Evolutionary conservation across 768 basidiomycete species (phyloP), one percentile per base, ranked within the genome.

Genomic region (Gyrodon lividus): DNA sequence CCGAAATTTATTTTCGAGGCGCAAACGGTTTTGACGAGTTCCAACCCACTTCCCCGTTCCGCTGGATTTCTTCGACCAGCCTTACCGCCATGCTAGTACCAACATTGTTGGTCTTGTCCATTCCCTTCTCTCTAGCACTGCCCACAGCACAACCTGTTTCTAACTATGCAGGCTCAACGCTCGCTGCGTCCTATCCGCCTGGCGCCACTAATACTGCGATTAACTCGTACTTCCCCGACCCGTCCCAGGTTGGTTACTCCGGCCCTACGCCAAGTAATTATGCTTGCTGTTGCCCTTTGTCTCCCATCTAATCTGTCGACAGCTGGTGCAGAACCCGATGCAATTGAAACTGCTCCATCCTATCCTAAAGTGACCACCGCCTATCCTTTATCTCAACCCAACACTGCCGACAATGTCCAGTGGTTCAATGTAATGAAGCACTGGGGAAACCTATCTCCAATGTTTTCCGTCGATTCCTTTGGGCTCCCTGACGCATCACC

Each of bases 361-460:
- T 54, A 72, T 10, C 64, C 77, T 1, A 62, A 68, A 40, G 64
- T 74, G 30, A 60, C 70, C 39, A 66, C 65, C 23, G 58, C 68
- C 17, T 77, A 72, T 50, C 80, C 80, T 19, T 61, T 80, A 12
- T 59, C 78, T 13, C 64, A 67, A 42, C 77, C 72, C 1, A 59
- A 62, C 33, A 69, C 73, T 5, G 55, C 60, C n/a, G 70, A 73
- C 54, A 56, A 65, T n/a, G 55, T 61, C 17, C 62, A 56, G 30
- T 52, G 52, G n/a, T 82, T 83, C 59, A 67, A 81, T 47, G 67
- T 80, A 16, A 53, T 78, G 31, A 67, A 71, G 45, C 64, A 75
- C 46, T 74, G 74, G 67, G 81, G 78, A 22, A 78, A 76, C 56
- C 72, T 80, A 31, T 68, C 74, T 5, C 80, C 80, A 1, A 78